These are phyloP conservation scores for Globisporangium sylvaticum DNA, from an alignment of 352 stramenopile species.

Conservation along the genomic window DNA sequence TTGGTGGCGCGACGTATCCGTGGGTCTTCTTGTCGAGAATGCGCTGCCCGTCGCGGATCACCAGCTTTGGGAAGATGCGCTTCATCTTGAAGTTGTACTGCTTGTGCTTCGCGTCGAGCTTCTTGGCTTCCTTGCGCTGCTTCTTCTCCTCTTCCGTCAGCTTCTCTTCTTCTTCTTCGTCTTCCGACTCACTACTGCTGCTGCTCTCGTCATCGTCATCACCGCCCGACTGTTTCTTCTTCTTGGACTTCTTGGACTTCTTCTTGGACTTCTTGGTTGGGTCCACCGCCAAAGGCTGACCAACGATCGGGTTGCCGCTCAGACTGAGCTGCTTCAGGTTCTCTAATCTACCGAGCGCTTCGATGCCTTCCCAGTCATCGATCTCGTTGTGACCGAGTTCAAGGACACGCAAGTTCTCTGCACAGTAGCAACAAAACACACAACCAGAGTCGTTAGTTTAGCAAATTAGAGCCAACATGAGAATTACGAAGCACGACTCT, in stretches of 20 bases:
- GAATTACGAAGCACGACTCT: not conserved
- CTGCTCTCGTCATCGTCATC: constrained; percentile 17
- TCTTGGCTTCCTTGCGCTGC: constrained; percentile 58
- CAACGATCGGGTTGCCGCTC: constrained; percentile 75
- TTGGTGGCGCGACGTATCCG: constrained; percentile 69
- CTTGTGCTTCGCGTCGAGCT: constrained; percentile 77
- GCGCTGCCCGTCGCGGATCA: constrained; percentile 73
- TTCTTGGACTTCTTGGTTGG: constrained; percentile 19
- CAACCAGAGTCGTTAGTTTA: not conserved
- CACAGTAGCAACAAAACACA: constrained; percentile 7
- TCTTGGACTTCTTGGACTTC: constrained; percentile 19
- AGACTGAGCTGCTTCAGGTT: constrained; percentile 79
- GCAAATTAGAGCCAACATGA: not conserved
- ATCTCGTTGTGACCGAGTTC: constrained; percentile 83
- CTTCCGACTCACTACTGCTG: constrained; percentile 8
- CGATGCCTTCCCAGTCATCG: constrained; percentile 73
- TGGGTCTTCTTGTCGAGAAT: constrained; percentile 82
- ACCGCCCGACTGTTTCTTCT: constrained; percentile 12
- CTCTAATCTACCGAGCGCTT: constrained; percentile 50
- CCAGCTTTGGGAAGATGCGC: constrained; percentile 71
- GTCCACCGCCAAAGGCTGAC: constrained; percentile 34
- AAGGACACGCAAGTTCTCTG: constrained; percentile 77
- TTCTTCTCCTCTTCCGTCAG: constrained; percentile 44
- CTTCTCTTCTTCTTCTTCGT: constrained; percentile 23
- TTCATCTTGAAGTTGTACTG: constrained; percentile 90